Conservation (phyloP, 176 grass and related monocot species). For the Oryza glumipatula region DNA sequence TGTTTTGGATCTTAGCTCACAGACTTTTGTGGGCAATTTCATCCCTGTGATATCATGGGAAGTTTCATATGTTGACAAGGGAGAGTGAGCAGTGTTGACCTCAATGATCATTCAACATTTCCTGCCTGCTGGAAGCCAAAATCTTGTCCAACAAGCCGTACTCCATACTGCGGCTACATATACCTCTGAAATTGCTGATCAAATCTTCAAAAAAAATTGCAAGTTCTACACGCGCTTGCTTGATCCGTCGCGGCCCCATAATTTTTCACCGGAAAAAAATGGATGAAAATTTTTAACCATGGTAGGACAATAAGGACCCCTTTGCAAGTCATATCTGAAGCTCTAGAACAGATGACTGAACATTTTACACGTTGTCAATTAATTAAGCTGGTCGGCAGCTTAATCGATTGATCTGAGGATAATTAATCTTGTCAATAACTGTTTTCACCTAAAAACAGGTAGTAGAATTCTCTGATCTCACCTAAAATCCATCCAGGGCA, state of each 20-base stretch:
- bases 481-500: neutral
- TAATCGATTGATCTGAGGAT: neutral
- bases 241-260: neutral
- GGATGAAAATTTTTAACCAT: neutral
- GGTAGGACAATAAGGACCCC: neutral
- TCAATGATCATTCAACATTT: conserved; percentile 11
- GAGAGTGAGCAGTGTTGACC: conserved; percentile 27
- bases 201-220: neutral
- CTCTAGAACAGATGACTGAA: conserved; percentile 31
- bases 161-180: neutral
- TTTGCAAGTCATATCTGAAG: neutral
- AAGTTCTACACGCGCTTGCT: neutral
- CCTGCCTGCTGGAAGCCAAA: conserved; percentile 29
- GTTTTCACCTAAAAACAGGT: neutral
- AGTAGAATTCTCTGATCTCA: neutral
- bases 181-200: conserved; percentile 30
- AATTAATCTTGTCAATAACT: neutral
- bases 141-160: neutral
- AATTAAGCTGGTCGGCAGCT: neutral
- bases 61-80: conserved; percentile 24
- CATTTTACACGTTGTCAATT: neutral
- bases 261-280: neutral
- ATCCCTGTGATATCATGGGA: conserved; percentile 26
- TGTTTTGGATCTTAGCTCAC: neutral
- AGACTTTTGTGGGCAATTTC: neutral